Percentiles rank a stretch among this genome's conserved stretches.
These are phyloP conservation scores for Solanum dulcamara DNA, from an alignment of 257 asterid species.

Conservation along the genomic window DNA sequence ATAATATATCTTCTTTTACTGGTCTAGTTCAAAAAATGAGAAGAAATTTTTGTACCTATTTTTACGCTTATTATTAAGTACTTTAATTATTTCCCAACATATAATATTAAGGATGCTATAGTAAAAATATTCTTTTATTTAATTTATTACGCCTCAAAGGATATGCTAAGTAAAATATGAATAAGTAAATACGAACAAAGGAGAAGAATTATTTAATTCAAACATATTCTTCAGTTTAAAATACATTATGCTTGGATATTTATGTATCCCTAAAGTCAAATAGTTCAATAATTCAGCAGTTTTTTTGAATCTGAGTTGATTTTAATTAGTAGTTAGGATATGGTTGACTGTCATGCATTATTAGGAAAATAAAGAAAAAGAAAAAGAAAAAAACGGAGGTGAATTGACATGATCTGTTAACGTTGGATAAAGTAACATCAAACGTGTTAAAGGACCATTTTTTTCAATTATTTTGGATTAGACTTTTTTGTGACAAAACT, in stretches of 20 bases:
- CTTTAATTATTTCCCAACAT: no score
- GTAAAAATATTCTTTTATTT: not conserved
- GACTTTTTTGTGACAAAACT: not conserved
- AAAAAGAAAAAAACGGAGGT: not conserved
- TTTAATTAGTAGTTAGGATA: not conserved
- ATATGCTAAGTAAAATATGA: not conserved
- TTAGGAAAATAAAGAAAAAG: not conserved
- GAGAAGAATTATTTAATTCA: not conserved
- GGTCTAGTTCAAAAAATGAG: no score
- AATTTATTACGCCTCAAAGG: not conserved
- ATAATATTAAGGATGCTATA: not conserved
- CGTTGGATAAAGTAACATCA: slow-evolving; percentile 17
- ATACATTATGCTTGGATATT: not conserved
- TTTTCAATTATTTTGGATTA: not conserved
- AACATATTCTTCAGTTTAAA: not conserved
- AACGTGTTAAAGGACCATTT: not conserved
- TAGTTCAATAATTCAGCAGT: not conserved
- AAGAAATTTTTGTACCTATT: not conserved
- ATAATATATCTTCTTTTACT: no score
- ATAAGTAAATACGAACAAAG: not conserved
- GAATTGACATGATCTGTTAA: slow-evolving; percentile 13
- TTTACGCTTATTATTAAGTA: not conserved
- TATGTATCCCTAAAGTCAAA: not conserved
- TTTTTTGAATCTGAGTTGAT: not conserved
- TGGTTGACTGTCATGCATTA: not conserved